Base-by-base conservation (phyloP, 805 yeast species). In the Maudiozyma barnettii region DNA sequence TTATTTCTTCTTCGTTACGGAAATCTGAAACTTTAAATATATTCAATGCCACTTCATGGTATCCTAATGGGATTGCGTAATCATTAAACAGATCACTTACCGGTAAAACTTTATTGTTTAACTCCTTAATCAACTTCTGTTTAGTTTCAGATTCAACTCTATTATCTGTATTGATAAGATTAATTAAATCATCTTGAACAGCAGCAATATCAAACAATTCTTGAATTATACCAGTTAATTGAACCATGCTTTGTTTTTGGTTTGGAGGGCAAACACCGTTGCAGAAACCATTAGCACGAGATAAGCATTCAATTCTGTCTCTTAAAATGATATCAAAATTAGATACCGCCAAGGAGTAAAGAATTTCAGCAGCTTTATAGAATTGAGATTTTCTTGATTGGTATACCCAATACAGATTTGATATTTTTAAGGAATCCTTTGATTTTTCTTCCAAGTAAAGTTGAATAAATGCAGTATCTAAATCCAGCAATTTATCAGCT, bases 241-340 rank as follows among this genome's bases (percentile, higher is more conserved):
- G 80, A 26, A 82, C 78, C 76, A 88, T 82, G 51, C 81, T 79
- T 57, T 85, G 95, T 54, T 91, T 76, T 58, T 82, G 74, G 49
- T 74, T 77, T 29, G 91, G 86, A 22, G 91, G 84, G 51, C 89
- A 79, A 41, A 77, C 80, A 64, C 95, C 84, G 60, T 87, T 86
- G 64, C 95, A 84, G 69, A 87, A 89, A 2, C 96, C 96, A 64
- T 84, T 84, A 1, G 97, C 97, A 54, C 97, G 76, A 1, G 97
- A 86, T 46, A 93, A 71, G 61, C 77, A 88, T 65, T 90, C 96
- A 40, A 91, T 82, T 61, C 99, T 77, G 57, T 83, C 82, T 36
- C 76, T 74, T 49, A 91, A 73, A 35, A 75, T 68, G 44, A 91
- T 71, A 10, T 76, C 75, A 63, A 88, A 87, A 45, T 79, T 82